A percentile compares a stretch with the other conserved stretches of the same genome.
Conservation (phyloP, 345 rosid species). For the Firmiana major region DNA sequence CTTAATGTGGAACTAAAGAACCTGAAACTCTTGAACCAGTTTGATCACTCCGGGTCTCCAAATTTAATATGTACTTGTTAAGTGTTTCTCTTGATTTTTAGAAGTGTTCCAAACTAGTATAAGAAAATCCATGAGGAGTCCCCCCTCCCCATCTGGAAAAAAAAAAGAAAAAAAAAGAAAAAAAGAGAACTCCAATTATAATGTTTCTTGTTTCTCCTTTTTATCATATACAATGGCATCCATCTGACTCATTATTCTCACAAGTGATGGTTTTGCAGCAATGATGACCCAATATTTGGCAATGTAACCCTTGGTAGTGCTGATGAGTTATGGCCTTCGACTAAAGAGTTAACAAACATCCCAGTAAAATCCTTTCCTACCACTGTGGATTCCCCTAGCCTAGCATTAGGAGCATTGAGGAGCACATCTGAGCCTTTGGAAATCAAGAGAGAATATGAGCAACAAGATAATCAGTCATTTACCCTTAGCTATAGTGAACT, state of each 20-base stretch:
- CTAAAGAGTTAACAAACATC: conserved; percentile 52
- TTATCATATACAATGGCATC: conserved; percentile 21
- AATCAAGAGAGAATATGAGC: conserved; percentile 46
- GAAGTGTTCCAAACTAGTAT: neutral
- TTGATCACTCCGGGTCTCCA: neutral
- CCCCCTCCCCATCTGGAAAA: neutral
- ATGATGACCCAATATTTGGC: conserved; percentile 82
- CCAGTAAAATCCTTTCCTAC: conserved; percentile 50
- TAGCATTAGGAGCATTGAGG: conserved; percentile 40
- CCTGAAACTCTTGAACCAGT: neutral
- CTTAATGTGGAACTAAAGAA: neutral
- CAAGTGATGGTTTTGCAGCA: conserved; percentile 96
- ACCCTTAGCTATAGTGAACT: conserved; percentile 33
- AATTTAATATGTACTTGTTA: neutral
- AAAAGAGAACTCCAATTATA: neutral
- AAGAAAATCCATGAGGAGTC: neutral
- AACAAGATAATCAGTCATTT: conserved; percentile 43
- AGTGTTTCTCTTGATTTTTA: neutral
- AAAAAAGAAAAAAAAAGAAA: no score
- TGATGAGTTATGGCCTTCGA: conserved; percentile 76
- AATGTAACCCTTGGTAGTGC: conserved; percentile 55
- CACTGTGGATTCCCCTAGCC: conserved; percentile 39
- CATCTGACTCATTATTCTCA: conserved; percentile 78
- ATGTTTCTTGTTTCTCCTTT: neutral
- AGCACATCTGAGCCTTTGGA: conserved; percentile 32